These are phyloP conservation scores for Kalanchoe fedtschenkoi DNA, from an alignment of 164 flowering plant species.

Conservation along the genomic window DNA sequence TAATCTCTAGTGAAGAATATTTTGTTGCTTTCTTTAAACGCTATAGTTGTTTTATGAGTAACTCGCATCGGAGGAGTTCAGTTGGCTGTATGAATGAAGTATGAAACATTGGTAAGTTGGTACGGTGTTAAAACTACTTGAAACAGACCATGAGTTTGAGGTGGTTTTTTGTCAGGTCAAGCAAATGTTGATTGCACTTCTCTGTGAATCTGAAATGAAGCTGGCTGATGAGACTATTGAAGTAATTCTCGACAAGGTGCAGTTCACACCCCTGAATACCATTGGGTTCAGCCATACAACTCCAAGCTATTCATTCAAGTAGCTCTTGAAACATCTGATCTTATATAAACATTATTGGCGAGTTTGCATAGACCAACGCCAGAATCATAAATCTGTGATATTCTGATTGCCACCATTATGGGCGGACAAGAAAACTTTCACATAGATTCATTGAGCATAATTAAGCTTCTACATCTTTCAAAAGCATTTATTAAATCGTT, in stretches of 20 bases:
- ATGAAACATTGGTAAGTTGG: too few relatives aligned
- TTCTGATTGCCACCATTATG: neutral
- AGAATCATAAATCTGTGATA: neutral
- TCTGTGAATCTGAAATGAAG: conserved; percentile 86
- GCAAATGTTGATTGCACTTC: conserved; percentile 90
- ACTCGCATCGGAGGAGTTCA: too few relatives aligned
- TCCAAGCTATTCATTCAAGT: neutral
- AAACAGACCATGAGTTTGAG: conserved; percentile 14
- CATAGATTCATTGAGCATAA: too few relatives aligned
- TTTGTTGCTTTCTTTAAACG: too few relatives aligned
- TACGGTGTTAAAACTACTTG: too few relatives aligned
- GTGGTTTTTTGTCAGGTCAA: conserved; percentile 66
- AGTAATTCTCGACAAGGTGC: conserved; percentile 70
- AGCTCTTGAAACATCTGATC: neutral
- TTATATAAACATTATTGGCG: neutral
- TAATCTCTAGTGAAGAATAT: neutral
- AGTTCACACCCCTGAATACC: neutral
- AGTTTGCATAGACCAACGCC: neutral
- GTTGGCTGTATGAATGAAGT: too few relatives aligned
- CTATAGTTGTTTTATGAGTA: too few relatives aligned
- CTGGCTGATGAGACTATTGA: conserved; percentile 87
- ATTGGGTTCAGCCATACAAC: neutral
- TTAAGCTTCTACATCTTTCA: too few relatives aligned
- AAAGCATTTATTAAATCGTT: too few relatives aligned
- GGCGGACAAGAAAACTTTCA: neutral